A percentile compares a stretch with the other conserved stretches of the same genome.
Evolutionary conservation across 202 grass and related monocot genomes (phyloP).

Genomic region (Panicum virgatum): DNA sequence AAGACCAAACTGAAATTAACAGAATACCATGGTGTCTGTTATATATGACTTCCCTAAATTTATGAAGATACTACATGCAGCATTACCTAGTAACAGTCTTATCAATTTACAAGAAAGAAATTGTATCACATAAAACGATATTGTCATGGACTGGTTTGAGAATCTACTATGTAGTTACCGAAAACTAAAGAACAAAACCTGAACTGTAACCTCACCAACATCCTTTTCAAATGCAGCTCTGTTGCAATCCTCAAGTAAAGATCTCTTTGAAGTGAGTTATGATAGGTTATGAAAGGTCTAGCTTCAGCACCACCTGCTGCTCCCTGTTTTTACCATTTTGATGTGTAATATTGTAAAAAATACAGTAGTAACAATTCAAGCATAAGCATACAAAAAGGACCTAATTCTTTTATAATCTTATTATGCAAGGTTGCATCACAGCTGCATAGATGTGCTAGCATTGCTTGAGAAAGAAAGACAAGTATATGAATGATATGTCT

Average conservation of each 20-base stretch:
- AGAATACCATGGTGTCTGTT: neutral
- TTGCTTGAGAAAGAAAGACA: too few species aligned
- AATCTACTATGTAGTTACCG: constrained; percentile 1
- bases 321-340: constrained; percentile 59
- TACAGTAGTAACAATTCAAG: neutral
- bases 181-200: constrained; percentile 18
- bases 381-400: neutral
- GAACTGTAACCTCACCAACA: constrained; percentile 80
- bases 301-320: constrained; percentile 92
- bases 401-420: neutral
- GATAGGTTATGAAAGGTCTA: constrained; percentile 94
- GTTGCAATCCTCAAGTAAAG: constrained; percentile 99
- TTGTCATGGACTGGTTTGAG: neutral
- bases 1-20: constrained; percentile 14
- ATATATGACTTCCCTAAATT: neutral
- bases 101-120: constrained; percentile 1
- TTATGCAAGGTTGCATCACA: neutral
- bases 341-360: constrained; percentile 4
- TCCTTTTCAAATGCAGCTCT: constrained; percentile 95
- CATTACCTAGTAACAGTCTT: neutral
- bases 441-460: neutral
- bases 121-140: constrained; percentile 18
- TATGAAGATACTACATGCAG: constrained; percentile 22
- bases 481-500: too few species aligned
- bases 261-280: constrained; percentile 99